Base-by-base conservation (phyloP, 805 yeast genomes). In the Candida gorgasii region DNA sequence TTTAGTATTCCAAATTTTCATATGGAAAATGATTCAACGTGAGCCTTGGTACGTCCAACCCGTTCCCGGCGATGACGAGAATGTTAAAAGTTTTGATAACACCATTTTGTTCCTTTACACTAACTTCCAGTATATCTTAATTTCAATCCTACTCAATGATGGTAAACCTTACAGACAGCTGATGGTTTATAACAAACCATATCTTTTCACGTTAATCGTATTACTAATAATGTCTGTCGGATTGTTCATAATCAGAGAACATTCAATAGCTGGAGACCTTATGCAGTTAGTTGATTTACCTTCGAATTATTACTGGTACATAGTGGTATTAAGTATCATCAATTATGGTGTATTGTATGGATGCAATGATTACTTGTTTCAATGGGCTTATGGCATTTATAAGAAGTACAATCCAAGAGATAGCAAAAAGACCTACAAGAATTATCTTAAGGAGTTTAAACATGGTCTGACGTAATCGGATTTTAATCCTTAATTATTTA, bases 111-210 rank as follows among this genome's bases (percentile, higher is more conserved):
- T 93, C 62, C 76, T 82, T 36, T 81, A 78, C 54, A 78, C 96
- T 3, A 88, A 89, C 56, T 86, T 86, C 69, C 98, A 93, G 68
- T 93, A 93, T 62, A 85, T 95, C 37, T 66, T 89, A 43, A 76
- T 82, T 42, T 97, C 97, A 0, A 65, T 88, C 22, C 79, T 89
- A n/a, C 69, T 93, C 45, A 86, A 96, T 14, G 86, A 79, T 9
- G 99, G 99, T 0, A 90, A 93, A 7, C 99, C 99, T 15, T 93
- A 89, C 62, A 75, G 99, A 43, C 84, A 87, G 56, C 82, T 90
- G 1, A 78, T 84, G 52, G 61, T 66, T 19, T 72, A 80, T 47
- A 93, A 85, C 54, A 39, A 50, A 8, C 95, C 95, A 5, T 92
- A 89, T 58, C 67, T 93, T 39, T 30, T 69, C 1, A 88, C 89